A percentile compares a stretch with the other conserved stretches of the same genome.
Evolutionary conservation across 106 monocot genomes (phyloP).

Genomic region (Dendrobium nobile): DNA sequence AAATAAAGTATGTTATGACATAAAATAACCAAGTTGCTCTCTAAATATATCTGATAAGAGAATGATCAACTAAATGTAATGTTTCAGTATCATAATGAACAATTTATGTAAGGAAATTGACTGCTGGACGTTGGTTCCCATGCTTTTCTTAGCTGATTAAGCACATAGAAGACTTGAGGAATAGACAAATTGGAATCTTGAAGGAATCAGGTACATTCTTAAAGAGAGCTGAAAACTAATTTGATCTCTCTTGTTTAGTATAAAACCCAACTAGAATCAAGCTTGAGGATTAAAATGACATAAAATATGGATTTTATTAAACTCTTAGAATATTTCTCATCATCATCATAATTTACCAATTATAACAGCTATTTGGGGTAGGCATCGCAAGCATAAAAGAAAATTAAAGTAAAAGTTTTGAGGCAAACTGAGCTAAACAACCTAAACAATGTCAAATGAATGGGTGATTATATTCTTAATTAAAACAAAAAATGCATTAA

Average conservation of each 20-base stretch:
- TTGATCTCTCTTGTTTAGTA: not conserved
- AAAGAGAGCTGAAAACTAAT: not conserved
- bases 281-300: not conserved
- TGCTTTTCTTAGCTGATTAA: not conserved
- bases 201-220: not conserved
- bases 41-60: not conserved
- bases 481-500: constrained; percentile 4
- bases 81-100: not conserved
- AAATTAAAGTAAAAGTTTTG: not conserved
- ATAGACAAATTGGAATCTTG: not conserved
- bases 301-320: not conserved
- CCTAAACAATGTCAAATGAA: not conserved
- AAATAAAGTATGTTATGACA: no score
- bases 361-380: not conserved
- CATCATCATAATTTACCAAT: not conserved
- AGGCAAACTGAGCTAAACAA: not conserved
- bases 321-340: not conserved
- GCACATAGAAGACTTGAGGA: not conserved
- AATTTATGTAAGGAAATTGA: not conserved
- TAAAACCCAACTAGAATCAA: not conserved
- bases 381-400: not conserved
- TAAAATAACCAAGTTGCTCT: not conserved
- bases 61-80: not conserved
- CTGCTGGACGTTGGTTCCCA: not conserved
- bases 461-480: not conserved